Evolutionary conservation across 2,329 filamentous ascomycete species (phyloP).

Genomic region (Sarocladium oryzae): DNA sequence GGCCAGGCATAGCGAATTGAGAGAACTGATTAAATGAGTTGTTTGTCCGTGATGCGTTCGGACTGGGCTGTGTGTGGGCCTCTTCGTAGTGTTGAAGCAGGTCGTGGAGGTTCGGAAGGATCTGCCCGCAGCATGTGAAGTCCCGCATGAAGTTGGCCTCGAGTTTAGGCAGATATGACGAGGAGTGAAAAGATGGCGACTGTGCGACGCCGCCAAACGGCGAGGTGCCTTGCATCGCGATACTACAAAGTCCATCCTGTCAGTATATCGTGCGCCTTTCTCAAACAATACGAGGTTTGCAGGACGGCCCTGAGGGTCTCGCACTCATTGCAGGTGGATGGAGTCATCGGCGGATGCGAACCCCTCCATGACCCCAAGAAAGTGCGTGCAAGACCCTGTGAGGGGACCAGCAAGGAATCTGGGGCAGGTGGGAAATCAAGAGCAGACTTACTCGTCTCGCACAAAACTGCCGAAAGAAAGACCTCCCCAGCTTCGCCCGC

Average conservation of each 20-base stretch:
- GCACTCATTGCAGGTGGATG: not conserved
- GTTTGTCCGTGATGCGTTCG: slow-evolving; percentile 33
- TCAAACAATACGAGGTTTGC: not conserved
- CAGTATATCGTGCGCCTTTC: slow-evolving; percentile 5
- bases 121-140: slow-evolving; percentile 90
- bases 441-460: slow-evolving; percentile 79
- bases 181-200: slow-evolving; percentile 94
- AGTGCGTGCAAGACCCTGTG: not conserved
- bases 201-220: slow-evolving; percentile 68
- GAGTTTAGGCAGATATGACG: slow-evolving; percentile 91
- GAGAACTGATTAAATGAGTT: slow-evolving; percentile 24
- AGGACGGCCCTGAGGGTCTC: not conserved
- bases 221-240: slow-evolving; percentile 95
- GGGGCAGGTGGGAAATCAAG: slow-evolving; percentile 15
- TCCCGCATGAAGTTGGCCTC: slow-evolving; percentile 98
- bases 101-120: slow-evolving; percentile 86
- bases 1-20: slow-evolving; percentile 29
- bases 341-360: slow-evolving; percentile 4
- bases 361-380: slow-evolving; percentile 7
- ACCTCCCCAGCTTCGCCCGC: slow-evolving; percentile 94
- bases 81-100: slow-evolving; percentile 96
- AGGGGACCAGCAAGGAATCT: not conserved
- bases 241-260: slow-evolving; percentile 44
- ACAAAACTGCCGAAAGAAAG: slow-evolving; percentile 96
- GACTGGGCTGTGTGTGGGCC: slow-evolving; percentile 68